These are phyloP conservation scores for Raphanus raphanistrum DNA, from an alignment of 345 rosid genomes.

Conservation along the genomic window DNA sequence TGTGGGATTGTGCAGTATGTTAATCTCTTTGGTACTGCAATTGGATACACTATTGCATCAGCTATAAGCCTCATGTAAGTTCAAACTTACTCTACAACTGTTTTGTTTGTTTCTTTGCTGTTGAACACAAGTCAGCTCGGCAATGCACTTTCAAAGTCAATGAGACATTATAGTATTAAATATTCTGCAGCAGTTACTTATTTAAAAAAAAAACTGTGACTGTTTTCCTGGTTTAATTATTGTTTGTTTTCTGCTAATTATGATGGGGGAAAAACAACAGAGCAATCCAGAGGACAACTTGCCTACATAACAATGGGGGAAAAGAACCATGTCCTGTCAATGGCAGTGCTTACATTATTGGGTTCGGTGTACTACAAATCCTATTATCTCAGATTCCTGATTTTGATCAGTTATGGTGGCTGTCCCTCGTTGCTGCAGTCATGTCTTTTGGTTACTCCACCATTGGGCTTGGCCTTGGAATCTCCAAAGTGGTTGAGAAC, in stretches of 20 bases:
- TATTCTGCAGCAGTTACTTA: neutral
- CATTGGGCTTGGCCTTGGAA: slow-evolving; percentile 80
- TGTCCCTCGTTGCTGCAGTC: slow-evolving; percentile 71
- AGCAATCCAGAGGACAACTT: slow-evolving; percentile 63
- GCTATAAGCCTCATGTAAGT: slow-evolving; percentile 70
- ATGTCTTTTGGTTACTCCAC: slow-evolving; percentile 80
- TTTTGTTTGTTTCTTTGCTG: neutral
- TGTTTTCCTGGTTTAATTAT: neutral
- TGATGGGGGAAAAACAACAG: slow-evolving; percentile 37
- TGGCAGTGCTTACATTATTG: slow-evolving; percentile 68
- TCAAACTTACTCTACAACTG: slow-evolving; percentile 4
- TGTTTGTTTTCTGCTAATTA: slow-evolving; percentile 2
- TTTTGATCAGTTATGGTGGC: slow-evolving; percentile 82
- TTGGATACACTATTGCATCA: slow-evolving; percentile 77
- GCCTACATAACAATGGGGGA: slow-evolving; percentile 50
- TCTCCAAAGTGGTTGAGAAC: slow-evolving; percentile 54
- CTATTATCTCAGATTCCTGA: slow-evolving; percentile 77
- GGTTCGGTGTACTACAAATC: slow-evolving; percentile 57
- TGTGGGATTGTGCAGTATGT: slow-evolving; percentile 70
- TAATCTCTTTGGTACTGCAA: slow-evolving; percentile 71
- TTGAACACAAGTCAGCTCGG: slow-evolving; percentile 14
- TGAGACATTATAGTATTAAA: slow-evolving; percentile 7
- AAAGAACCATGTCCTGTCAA: slow-evolving; percentile 48
- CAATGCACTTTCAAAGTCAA: slow-evolving; percentile 26
- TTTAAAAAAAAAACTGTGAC: slow-evolving; percentile 22